Base-by-base conservation (phyloP, 768 basidiomycete species). In the Mycena filopes region DNA sequence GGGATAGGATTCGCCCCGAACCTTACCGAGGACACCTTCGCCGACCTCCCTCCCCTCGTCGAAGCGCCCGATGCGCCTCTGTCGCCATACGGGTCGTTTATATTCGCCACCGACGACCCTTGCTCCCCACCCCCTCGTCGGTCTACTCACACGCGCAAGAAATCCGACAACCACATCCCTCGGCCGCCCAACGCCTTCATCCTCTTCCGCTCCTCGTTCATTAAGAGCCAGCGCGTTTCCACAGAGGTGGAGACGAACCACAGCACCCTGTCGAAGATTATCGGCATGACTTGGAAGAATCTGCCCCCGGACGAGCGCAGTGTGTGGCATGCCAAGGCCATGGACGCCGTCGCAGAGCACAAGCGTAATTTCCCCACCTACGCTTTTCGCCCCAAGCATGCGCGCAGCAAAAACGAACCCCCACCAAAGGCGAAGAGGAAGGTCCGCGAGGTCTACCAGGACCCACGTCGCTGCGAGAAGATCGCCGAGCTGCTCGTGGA, bases 351-450 rank as follows among this genome's bases (percentile, higher is more conserved):
- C 50, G 90, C 88, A 49, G 92, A 92, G 69, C 92, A 93, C 75
- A 89, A 87, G 77, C 87, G 85, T 70, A 86, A 85, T 76, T 93
- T 86, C 79, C 92, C 93, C 23, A 82, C 89, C 75, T 94, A 94
- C 71, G 83, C 90, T 3, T 94, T 93, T 78, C 81, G 86, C 25
- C 92, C 92, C 1, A 77, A 85, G 20, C 89, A 90, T 71, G 72
- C 78, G 51, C 80, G 80, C 64, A 71, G 77, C 29, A 84, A 81
- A 70, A 45, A 81, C 75, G 31, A 69, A 18, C 28, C 60, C 3
- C 50, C 47, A 25, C 55, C 60, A 25, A 69, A 69, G 48, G 20
- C 36, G 15, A 89, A 86, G 70, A 81, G 86, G 55, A 87, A 86
- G 71, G 83, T 87, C 54, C 78, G 88, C 60, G 89, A 89, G 75